Conservation (phyloP, 139 green algal genomes). For the Cymbomonas tetramitiformis region DNA sequence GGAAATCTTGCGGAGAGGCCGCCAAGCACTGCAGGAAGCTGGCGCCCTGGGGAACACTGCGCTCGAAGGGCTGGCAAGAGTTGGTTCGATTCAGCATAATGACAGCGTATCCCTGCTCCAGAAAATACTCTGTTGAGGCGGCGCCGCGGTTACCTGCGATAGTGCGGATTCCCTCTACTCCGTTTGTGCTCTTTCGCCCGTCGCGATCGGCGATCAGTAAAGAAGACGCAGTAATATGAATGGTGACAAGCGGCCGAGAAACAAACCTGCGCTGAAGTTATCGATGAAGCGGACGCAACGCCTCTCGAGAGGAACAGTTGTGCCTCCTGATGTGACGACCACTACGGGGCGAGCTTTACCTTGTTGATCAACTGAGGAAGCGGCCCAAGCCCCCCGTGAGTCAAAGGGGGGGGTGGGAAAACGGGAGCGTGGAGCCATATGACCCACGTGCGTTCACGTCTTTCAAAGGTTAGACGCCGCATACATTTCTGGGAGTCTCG, state of each 20-base stretch:
- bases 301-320: conserved; percentile 82
- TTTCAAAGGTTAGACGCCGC: too few relatives aligned
- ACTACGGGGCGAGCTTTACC: conserved; percentile 26
- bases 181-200: conserved; percentile 29
- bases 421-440: too few relatives aligned
- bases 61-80: background rate
- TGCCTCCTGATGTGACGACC: conserved; percentile 82
- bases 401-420: too few relatives aligned
- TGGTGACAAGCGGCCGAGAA: too few relatives aligned
- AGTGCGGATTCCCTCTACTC: too few relatives aligned
- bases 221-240: background rate
- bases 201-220: background rate
- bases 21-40: background rate
- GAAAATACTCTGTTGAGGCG: conserved; percentile 53
- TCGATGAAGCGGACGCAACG: conserved; percentile 92
- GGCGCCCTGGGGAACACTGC: background rate
- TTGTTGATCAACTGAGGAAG: too few relatives aligned
- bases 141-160: conserved; percentile 77
- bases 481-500: too few relatives aligned
- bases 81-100: conserved; percentile 68
- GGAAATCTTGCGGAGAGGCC: too few relatives aligned
- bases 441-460: too few relatives aligned
- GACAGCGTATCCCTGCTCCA: conserved; percentile 72
- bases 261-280: conserved; percentile 81
- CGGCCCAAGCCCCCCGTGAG: too few relatives aligned